Evolutionary conservation across 2,329 filamentous ascomycete species (phyloP), one percentile per base, ranked within the genome.

Genomic region (Colletotrichum sp.): DNA sequence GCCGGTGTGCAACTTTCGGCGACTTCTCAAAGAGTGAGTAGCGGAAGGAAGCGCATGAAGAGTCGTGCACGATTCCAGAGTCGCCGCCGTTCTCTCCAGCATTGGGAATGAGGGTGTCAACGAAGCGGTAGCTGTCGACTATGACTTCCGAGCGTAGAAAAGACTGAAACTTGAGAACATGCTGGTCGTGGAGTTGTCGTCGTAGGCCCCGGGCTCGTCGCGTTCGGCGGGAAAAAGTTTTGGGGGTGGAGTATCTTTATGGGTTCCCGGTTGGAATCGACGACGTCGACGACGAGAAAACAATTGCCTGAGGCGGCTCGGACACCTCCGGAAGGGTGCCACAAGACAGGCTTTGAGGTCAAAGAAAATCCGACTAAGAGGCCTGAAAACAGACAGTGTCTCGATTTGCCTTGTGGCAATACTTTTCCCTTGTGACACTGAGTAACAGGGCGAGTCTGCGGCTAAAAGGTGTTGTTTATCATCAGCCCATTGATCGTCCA

Each of bases 31-130:
- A 64, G 84, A 79, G 62, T 79, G 81, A 62, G 83, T 80, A 36
- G 74, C 74, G 60, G 84, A 80, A 49, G 87, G 86, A 72, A 91
- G 84, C 77, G 90, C 86, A 83, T 89, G 87, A 82, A 89, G 88
- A 81, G 91, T 85, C 79, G 86, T 86, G 85, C 89, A 88, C 83
- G 89, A 87, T 87, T 92, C 90, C 83, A 92, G 83, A 82, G 85
- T 87, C 77, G 88, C 87, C 55, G 89, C 89, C 72, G 90, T 90
- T 87, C 89, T 88, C 86, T 92, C 90, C 80, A 92, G 88, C 89
- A 92, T 91, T 83, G 85, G 86, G 16, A 70, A 39, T 59, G 72
- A 71, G 52, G 60, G 36, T 69, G 64, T 74, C 74, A 65, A 71
- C 69, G 39, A 64, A 32, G 49, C 63, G 18, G 55, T 30, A 59